These are phyloP conservation scores for Turnera subulata DNA, from an alignment of 345 rosid species.

Conservation along the genomic window DNA sequence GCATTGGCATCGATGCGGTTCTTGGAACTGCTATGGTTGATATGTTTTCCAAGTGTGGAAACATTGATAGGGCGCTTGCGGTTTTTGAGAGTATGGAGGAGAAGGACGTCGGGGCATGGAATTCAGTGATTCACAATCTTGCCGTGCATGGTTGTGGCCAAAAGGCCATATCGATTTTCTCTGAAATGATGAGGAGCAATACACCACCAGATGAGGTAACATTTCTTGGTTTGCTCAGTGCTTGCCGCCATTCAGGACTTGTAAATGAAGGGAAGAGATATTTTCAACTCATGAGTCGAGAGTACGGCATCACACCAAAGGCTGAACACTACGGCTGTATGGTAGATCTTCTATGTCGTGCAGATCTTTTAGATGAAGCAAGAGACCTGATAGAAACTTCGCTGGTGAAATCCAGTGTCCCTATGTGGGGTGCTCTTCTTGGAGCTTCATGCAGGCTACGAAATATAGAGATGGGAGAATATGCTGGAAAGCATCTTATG, in stretches of 20 bases:
- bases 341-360: slow-evolving; percentile 61
- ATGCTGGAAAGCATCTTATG: too few relatives aligned
- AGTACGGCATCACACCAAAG: slow-evolving; percentile 36
- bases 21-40: slow-evolving; percentile 59
- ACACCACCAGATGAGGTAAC: slow-evolving; percentile 54
- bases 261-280: slow-evolving; percentile 43
- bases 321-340: slow-evolving; percentile 67
- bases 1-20: slow-evolving; percentile 30
- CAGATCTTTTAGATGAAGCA: slow-evolving; percentile 62
- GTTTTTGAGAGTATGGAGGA: slow-evolving; percentile 40
- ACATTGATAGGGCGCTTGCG: slow-evolving; percentile 40
- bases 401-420: slow-evolving; percentile 44
- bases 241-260: slow-evolving; percentile 67
- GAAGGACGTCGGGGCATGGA: slow-evolving; percentile 62
- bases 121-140: slow-evolving; percentile 52
- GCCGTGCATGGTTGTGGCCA: slow-evolving; percentile 55
- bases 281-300: slow-evolving; percentile 51
- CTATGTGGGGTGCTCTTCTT: slow-evolving; percentile 62
- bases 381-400: slow-evolving; percentile 40
- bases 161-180: slow-evolving; percentile 45
- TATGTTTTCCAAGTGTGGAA: slow-evolving; percentile 62
- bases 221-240: slow-evolving; percentile 55
- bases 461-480: slow-evolving; percentile 41
- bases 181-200: slow-evolving; percentile 47
- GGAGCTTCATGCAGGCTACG: slow-evolving; percentile 66